Conservation (phyloP, 2,329 filamentous ascomycete genomes). For the Leptographium wingfieldii region DNA sequence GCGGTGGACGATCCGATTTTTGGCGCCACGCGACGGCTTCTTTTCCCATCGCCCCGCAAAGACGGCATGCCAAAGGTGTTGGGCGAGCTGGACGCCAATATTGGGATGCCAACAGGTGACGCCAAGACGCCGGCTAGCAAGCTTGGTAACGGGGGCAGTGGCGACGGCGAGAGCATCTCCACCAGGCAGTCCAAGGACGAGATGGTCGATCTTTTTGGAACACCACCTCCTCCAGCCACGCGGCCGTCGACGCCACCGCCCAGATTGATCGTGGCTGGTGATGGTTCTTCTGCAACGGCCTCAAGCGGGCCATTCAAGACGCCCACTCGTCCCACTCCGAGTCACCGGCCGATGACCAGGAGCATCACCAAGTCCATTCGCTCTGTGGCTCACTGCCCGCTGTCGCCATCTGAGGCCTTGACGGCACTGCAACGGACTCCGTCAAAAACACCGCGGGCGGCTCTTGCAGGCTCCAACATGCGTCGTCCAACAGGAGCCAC, state of each 20-base stretch:
- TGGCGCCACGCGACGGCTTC: constrained; percentile 51
- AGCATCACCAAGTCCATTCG: constrained; percentile 46
- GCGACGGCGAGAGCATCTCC: not conserved
- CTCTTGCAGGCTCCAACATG: constrained; percentile 20
- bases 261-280: not conserved
- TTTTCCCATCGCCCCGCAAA: constrained; percentile 67
- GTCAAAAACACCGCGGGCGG: constrained; percentile 22
- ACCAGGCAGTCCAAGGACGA: constrained; percentile 16
- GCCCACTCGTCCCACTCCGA: constrained; percentile 48
- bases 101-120: constrained; percentile 18
- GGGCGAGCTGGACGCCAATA: constrained; percentile 42
- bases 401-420: constrained; percentile 31
- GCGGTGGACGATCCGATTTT: constrained; percentile 33
- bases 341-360: constrained; percentile 46
- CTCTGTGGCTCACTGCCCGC: constrained; percentile 28
- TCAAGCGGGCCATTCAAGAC: constrained; percentile 43
- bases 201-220: constrained; percentile 52
- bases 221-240: constrained; percentile 24
- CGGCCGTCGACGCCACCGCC: constrained; percentile 36
- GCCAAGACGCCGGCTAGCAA: constrained; percentile 27
- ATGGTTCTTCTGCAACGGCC: constrained; percentile 19
- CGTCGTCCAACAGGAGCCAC: constrained; percentile 21
- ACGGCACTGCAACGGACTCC: constrained; percentile 33
- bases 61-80: constrained; percentile 49
- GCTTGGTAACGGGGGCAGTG: constrained; percentile 24